phyloP scores from a whole-genome alignment of 345 rosid genomes.

The Eucalyptus curtisii region DNA sequence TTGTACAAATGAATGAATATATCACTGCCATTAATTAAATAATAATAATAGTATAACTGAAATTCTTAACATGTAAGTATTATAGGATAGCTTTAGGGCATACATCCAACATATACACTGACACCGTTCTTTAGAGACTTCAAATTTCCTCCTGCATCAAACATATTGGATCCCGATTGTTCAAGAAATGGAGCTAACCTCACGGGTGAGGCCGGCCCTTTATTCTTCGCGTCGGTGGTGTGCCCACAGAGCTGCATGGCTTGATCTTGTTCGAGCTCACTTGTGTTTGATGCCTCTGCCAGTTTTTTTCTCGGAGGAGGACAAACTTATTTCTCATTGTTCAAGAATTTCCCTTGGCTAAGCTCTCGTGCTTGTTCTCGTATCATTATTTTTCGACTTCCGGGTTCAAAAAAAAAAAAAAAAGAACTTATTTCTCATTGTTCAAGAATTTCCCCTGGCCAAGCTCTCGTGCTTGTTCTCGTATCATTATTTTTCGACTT shows the following conservation, averaged over 20 bases:
- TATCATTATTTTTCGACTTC: neutral
- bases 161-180: neutral
- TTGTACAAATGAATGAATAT: no score
- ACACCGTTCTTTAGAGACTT: neutral
- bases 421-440: neutral
- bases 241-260: neutral
- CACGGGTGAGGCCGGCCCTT: neutral
- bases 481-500: neutral
- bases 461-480: neutral
- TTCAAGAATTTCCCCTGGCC: neutral
- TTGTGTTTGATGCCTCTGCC: neutral
- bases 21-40: no score
- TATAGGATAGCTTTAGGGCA: no score
- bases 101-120: no score
- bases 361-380: neutral
- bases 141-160: neutral
- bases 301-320: neutral
- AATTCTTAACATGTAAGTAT: no score
- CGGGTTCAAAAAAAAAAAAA: no score
- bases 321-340: neutral
- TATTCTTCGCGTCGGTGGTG: neutral
- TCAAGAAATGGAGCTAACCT: neutral
- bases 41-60: no score
- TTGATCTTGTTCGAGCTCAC: neutral
- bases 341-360: neutral